These are phyloP conservation scores for Ophiostoma quercus DNA, from an alignment of 2,329 filamentous ascomycete species.

Conservation along the genomic window DNA sequence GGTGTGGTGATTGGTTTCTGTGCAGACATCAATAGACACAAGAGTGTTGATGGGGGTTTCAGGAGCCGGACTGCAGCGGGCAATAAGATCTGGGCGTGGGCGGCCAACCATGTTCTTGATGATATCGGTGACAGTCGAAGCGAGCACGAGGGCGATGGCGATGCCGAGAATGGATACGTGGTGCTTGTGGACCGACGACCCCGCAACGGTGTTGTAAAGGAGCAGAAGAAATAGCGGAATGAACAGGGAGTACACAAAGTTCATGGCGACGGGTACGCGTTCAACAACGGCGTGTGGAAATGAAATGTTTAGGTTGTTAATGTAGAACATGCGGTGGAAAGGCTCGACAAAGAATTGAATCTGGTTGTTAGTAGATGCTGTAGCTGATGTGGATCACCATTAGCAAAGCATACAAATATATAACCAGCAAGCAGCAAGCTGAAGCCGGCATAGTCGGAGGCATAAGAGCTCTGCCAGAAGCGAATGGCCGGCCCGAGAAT, in stretches of 20 bases:
- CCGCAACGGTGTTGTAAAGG: slow-evolving; percentile 57
- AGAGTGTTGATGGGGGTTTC: slow-evolving; percentile 47
- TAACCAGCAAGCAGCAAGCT: slow-evolving; percentile 57
- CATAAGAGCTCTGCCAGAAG: slow-evolving; percentile 67
- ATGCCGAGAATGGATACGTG: slow-evolving; percentile 83
- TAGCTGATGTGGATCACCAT: background rate
- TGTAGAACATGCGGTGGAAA: slow-evolving; percentile 90
- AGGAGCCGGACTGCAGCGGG: slow-evolving; percentile 69
- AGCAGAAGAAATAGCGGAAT: slow-evolving; percentile 64
- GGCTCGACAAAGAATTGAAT: slow-evolving; percentile 68
- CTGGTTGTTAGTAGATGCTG: slow-evolving; percentile 35
- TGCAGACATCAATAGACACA: slow-evolving; percentile 66
- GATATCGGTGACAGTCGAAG: slow-evolving; percentile 78
- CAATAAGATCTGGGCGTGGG: slow-evolving; percentile 52
- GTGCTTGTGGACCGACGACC: slow-evolving; percentile 67
- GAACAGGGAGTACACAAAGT: slow-evolving; percentile 72
- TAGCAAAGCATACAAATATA: slow-evolving; percentile 44
- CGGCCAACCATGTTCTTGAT: slow-evolving; percentile 84
- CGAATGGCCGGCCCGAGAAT: slow-evolving; percentile 36
- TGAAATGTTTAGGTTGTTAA: slow-evolving; percentile 77
- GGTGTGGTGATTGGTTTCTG: slow-evolving; percentile 59
- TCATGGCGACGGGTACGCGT: slow-evolving; percentile 74
- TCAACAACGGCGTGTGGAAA: slow-evolving; percentile 82
- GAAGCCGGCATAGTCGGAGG: slow-evolving; percentile 81
- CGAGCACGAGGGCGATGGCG: slow-evolving; percentile 68